Evolutionary conservation across 345 rosid genomes (phyloP), one percentile per base, ranked within the genome.

Genomic region (Gossypium australe): DNA sequence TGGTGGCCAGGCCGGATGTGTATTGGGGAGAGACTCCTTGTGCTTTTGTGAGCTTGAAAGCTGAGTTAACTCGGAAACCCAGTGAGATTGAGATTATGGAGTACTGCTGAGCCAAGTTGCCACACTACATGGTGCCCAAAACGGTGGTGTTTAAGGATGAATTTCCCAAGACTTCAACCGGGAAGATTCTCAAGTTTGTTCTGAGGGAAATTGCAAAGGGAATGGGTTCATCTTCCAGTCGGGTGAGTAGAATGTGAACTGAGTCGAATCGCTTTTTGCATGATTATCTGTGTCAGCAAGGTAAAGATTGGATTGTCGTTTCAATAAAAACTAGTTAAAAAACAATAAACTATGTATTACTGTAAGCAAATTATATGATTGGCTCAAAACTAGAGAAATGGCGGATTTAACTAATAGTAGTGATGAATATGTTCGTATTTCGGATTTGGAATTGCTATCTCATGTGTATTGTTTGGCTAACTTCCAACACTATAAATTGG

Each of bases 161-260:
- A 55, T 55, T 55, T 25, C 59, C 59, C 22, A 18, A 55, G 59
- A 55, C 25, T 9, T 55, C 59, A 11, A 55, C 59, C 7, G 59
- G 59, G 25, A 55, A 55, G 59, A 55, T 18, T 18, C 59, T n/a
- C 24, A 55, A 55, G 59, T 55, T 55, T 18, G 59, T 55, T 55
- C 59, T 55, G n/a, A 55, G 59, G 18, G 59, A 55, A 3, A 18
- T 55, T 55, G 59, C 59, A 6, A 55, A 55, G 24, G 24, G 24
- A 11, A 55, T 18, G 25, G 25, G 25, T 55, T 55, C 59, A 52
- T 52, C 56, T 52, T 52, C 56, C n/a, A 3, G 11, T 5, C 59
- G 9, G 10, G 45, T 75, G 61, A 84, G 87, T 80, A 81, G 83
- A 12, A 75, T 84, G 85, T 84, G 25, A 75, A 41, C 3, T 16